Evolutionary conservation across 1,284 basidiomycete genomes (phyloP), one percentile per base, ranked within the genome.

Genomic region (Tilletia walkeri): DNA sequence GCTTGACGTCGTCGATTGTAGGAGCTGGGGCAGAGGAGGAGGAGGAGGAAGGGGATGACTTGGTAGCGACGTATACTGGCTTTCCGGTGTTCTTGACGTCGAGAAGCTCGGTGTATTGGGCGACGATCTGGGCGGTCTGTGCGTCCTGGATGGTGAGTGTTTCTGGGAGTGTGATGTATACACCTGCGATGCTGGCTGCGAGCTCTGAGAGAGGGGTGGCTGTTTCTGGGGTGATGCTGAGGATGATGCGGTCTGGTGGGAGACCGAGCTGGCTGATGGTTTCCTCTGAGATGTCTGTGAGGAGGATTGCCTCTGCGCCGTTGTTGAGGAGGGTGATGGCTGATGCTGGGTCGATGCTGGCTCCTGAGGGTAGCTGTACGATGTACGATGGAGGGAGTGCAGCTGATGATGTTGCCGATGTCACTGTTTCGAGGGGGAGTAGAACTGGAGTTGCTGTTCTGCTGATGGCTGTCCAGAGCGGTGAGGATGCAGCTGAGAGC

Each of bases 211-310:
- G 75, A 36, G 76, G 70, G 2, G 72, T 72, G 18, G 72, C 68
- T 65, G 63, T 45, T 59, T 74, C 72, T 54, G 65, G 68, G 16
- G 49, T 30, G 14, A 75, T 41, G 36, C 59, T 30, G 18, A 80
- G 72, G 68, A 82, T 70, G 67, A 81, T 74, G 12, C 80, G 72
- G 30, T 70, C 70, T 4, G 72, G 65, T 1, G 76, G 65, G 18
- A 80, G 69, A 41, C 69, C 66, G n/a, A 73, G 71, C 16, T 75
- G 76, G 18, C 78, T 74, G 54, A 80, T 73, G 61, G 81, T 67
- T 12, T 77, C 77, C 53, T 82, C 76, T 18, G 77, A 78, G 20
- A 78, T 80, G 6, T 70, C 70, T 67, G 82, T 78, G 69, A 82
- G 75, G 69, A 82, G 75, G 24, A 80, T 53, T 45, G 78, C 79